Evolutionary conservation across 257 asterid genomes (phyloP).

Genomic region (Nicotiana paniculata): DNA sequence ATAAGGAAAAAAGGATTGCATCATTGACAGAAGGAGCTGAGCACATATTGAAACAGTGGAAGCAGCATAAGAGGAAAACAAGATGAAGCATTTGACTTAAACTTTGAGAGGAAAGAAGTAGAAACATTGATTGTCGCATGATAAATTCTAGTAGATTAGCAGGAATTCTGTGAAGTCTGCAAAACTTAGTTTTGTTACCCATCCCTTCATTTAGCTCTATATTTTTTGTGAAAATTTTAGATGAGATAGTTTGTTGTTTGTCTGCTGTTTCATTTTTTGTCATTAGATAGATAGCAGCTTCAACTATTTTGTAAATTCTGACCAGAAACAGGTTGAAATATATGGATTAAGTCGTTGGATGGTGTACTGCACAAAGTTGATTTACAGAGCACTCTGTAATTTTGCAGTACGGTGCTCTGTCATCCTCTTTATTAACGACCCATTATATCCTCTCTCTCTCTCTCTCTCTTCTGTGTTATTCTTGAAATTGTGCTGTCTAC

Average conservation of each 20-base stretch:
- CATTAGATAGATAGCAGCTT: neutral
- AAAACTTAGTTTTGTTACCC: neutral
- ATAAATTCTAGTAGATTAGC: neutral
- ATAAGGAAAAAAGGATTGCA: conserved; percentile 11
- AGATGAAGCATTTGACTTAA: neutral
- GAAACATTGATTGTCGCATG: neutral
- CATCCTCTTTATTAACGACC: neutral
- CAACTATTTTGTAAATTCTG: neutral
- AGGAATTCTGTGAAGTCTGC: neutral
- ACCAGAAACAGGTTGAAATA: neutral
- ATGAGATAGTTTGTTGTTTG: neutral
- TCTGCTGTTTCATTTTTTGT: neutral
- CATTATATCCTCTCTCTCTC: neutral
- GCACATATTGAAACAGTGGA: neutral
- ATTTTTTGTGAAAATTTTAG: neutral
- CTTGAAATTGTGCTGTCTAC: neutral
- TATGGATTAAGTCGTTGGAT: neutral
- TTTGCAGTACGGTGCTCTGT: neutral
- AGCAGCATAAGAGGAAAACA: conserved; percentile 6
- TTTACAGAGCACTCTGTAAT: neutral
- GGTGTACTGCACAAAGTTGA: neutral
- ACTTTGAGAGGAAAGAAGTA: neutral
- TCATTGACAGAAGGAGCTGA: conserved; percentile 16
- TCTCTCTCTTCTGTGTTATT: neutral
- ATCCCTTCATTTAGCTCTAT: neutral